Evolutionary conservation across 2,329 filamentous ascomycete species (phyloP), one percentile per base, ranked within the genome.

Genomic region (Fusarium subtropicale): DNA sequence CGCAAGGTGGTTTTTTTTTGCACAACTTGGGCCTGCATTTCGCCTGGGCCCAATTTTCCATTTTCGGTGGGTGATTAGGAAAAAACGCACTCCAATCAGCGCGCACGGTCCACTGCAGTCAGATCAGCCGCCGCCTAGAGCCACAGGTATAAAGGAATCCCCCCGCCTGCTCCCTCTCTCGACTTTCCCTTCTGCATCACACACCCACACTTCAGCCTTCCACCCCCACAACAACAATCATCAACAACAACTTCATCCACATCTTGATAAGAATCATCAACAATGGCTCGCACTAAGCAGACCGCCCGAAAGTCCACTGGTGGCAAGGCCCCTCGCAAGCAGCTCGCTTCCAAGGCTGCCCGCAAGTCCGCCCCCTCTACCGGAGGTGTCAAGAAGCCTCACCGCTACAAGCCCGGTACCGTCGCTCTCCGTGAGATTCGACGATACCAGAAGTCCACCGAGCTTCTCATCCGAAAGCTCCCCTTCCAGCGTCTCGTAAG

Each of bases 401-500:
- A 94, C 86, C 88, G 92, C 79, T 85, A 94, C 83, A 94, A 94
- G 92, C 92, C 92, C 79, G 92, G 91, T 88, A 97, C 96, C 80
- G 92, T 97, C 85, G 95, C 95, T 88, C 92, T 98, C 78, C 93
- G 94, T 89, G 96, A 99, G 87, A 99, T 99, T 78, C 92, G 95
- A 87, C 92, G 92, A 80, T 98, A 98, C 88, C 95, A 98, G 87
- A 97, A 97, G 87, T 93, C 91, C 71, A 97, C 95, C 53, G 94
- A 98, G 86, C 90, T 99, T 53, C 86, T 99, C 76, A 94, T 99
- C 84, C 91, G 93, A 84, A 98, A 97, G 88, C 91, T 97, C 71
- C 96, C 96, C 67, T 99, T 99, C 88, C 93, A 97, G 86, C 92
- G 96, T 81, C 87, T 99, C 80, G 96, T 88, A 83, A 81, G 86